These are phyloP conservation scores for Paramecium octaurelia DNA, from an alignment of 73 alveolate genomes.

Conservation along the genomic window DNA sequence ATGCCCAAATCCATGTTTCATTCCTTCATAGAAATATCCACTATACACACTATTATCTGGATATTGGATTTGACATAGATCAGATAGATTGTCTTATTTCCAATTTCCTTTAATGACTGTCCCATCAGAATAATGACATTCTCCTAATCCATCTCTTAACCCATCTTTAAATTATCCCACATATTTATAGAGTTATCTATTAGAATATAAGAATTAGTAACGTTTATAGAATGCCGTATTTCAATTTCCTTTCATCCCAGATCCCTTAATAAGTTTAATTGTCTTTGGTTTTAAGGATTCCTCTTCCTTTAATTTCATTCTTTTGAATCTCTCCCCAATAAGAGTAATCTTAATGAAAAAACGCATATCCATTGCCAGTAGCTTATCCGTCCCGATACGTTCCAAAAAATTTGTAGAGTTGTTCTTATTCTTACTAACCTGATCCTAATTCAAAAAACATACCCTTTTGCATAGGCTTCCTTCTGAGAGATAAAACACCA, in stretches of 20 bases:
- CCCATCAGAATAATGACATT: background rate
- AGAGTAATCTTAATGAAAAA: background rate
- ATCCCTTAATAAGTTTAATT: background rate
- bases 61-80: background rate
- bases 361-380: background rate
- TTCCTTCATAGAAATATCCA: background rate
- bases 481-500: background rate
- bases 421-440: background rate
- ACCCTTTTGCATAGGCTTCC: background rate
- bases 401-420: background rate
- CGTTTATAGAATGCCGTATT: background rate
- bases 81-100: background rate
- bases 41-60: background rate
- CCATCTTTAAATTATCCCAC: background rate
- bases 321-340: background rate
- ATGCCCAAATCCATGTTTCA: background rate
- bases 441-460: background rate
- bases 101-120: background rate
- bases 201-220: background rate
- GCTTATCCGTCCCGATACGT: background rate
- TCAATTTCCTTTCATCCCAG: background rate
- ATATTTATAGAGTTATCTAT: background rate
- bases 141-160: conserved; percentile 5
- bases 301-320: background rate
- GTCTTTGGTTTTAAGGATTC: background rate